Evolutionary conservation across 164 flowering plant species (phyloP).

Genomic region (Buxus sempervirens): DNA sequence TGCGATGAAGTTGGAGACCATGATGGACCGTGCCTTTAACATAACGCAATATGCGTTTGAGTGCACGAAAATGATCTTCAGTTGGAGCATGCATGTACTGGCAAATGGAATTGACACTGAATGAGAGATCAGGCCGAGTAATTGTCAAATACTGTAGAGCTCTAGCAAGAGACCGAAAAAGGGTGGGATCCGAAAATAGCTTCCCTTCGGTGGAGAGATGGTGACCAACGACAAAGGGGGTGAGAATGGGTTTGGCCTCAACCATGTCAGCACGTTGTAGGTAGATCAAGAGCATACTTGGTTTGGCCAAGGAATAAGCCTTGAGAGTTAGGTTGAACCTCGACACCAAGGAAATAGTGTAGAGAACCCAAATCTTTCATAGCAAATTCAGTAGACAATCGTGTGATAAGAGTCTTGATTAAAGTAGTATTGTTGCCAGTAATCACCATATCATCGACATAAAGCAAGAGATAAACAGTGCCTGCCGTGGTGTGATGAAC

Average conservation of each 20-base stretch:
- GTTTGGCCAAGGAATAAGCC: neutral
- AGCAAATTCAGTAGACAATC: neutral
- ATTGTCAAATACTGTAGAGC: neutral
- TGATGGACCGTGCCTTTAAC: neutral
- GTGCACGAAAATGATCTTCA: neutral
- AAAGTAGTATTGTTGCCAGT: neutral
- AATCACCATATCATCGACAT: no score
- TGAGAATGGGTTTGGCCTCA: neutral
- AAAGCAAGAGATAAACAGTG: neutral
- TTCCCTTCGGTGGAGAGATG: neutral
- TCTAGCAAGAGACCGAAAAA: neutral
- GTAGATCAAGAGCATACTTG: neutral
- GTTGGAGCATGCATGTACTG: no score
- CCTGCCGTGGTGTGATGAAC: neutral
- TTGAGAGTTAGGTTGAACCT: neutral
- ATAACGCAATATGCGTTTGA: neutral
- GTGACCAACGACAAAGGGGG: neutral
- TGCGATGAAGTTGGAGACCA: neutral
- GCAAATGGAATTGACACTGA: no score
- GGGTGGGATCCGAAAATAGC: neutral
- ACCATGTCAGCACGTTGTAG: neutral
- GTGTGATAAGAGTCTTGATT: neutral
- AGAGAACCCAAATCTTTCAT: no score
- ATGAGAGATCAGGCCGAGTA: neutral
- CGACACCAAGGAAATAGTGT: constrained; percentile 1